phyloP scores from a whole-genome alignment of 2,329 filamentous ascomycete species.

The Ophioceras dolichostomum region DNA sequence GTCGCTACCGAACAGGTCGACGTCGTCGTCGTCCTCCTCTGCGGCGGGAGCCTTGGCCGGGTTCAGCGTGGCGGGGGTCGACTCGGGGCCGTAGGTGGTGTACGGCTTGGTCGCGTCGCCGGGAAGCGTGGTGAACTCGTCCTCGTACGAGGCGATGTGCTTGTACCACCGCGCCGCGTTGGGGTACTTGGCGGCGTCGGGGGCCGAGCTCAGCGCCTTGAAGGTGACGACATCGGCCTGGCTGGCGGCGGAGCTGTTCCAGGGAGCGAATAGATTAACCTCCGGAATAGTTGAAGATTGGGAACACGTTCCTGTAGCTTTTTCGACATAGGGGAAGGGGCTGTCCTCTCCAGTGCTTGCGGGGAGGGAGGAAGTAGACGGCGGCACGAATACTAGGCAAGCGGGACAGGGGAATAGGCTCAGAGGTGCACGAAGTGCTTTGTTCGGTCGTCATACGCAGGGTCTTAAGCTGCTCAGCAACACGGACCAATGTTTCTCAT shows the following conservation, averaged over 20 bases:
- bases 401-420: constrained; percentile 16
- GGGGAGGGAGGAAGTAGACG: too few relatives aligned
- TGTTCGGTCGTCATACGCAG: constrained; percentile 58
- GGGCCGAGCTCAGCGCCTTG: constrained; percentile 72
- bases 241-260: constrained; percentile 52
- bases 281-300: too few relatives aligned
- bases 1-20: constrained; percentile 88
- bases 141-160: constrained; percentile 88
- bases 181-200: constrained; percentile 78
- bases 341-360: too few relatives aligned
- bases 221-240: constrained; percentile 95
- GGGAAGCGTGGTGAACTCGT: constrained; percentile 80
- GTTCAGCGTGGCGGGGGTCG: constrained; percentile 65
- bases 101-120: constrained; percentile 84
- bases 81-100: constrained; percentile 85
- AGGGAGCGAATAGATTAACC: too few relatives aligned
- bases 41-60: constrained; percentile 69
- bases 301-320: too few relatives aligned
- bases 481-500: constrained; percentile 62
- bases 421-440: constrained; percentile 60
- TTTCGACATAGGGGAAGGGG: too few relatives aligned
- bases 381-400: too few relatives aligned
- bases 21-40: constrained; percentile 61
- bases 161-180: constrained; percentile 97
- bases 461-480: constrained; percentile 60